Base-by-base conservation (phyloP, 305 asterid genomes). In the Striga hermonthica region DNA sequence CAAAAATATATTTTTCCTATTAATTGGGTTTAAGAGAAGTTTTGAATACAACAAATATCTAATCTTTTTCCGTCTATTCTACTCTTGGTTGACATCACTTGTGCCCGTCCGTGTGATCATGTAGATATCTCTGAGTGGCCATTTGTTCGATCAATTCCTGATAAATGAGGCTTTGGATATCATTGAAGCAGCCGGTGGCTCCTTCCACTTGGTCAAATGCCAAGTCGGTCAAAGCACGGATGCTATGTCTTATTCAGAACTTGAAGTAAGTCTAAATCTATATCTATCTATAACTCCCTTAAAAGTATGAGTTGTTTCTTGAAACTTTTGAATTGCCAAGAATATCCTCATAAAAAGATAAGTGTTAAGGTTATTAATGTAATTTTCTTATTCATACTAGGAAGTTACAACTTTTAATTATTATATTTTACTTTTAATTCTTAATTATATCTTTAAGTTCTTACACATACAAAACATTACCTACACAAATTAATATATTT, bases 121-220 rank as follows among this genome's bases (percentile, higher is more conserved):
- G 79, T 82, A 90, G 96, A 84, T 90, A 49, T 84, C 95, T 62
- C 75, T 93, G 67, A 90, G 96, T 74, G 99, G 97, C 60, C 99
- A 93, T 76, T 82, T 93, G 86, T 93, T 93, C 70, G 99, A 93
- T 70, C 81, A 83, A 35, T 88, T 88, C 79, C 84, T 93, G 34
- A 88, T 93, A 76, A 93, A 93, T 3, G 95, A 90, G 74, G 99
- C 97, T 4, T 76, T 90, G 81, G 97, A 93, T 82, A 83, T 86
- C 71, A 93, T 93, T 62, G 99, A 90, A 83, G 94, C 90, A 38
- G 95, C 99, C 16, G 95, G 97, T 65, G 97, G 97, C 62, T 90
- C 97, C 75, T 93, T 93, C 79, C 96, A 86, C 71, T 72, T 90
- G 83, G 92, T 82, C 71, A 93, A 88, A 84, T 93, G 91, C 66